These are phyloP conservation scores for Trametes maxima DNA, from an alignment of 768 basidiomycete genomes.

Conservation along the genomic window DNA sequence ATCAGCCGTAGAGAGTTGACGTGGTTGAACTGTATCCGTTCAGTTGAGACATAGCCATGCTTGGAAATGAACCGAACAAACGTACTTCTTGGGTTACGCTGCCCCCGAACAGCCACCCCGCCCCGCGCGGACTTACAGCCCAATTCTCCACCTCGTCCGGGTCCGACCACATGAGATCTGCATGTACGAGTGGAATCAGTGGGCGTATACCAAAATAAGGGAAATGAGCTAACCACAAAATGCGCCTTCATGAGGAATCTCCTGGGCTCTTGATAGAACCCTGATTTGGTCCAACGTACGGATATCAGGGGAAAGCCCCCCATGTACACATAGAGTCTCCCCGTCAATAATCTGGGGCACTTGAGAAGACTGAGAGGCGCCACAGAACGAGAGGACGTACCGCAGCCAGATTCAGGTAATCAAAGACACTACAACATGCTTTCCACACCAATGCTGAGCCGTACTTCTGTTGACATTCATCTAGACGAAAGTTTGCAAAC, in stretches of 20 bases:
- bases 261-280: conserved; percentile 91
- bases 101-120: conserved; percentile 93
- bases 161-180: conserved; percentile 98
- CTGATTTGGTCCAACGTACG: conserved; percentile 93
- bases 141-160: conserved; percentile 94
- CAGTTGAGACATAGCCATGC: not conserved
- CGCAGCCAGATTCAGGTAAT: conserved; percentile 92
- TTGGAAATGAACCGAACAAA: not conserved
- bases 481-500: conserved; percentile 38
- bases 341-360: conserved; percentile 85
- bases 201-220: not conserved
- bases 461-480: conserved; percentile 98
- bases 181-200: not conserved
- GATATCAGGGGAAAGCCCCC: conserved; percentile 94
- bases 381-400: conserved; percentile 45
- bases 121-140: conserved; percentile 96
- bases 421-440: conserved; percentile 95
- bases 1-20: conserved; percentile 86
- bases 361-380: not conserved
- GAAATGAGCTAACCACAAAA: conserved; percentile 71
- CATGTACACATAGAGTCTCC: conserved; percentile 90
- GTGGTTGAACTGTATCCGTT: conserved; percentile 75
- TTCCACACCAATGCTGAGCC: conserved; percentile 96
- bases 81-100: conserved; percentile 82
- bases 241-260: conserved; percentile 98